Evolutionary conservation across 163 green algal species (phyloP), one percentile per base, ranked within the genome.

Genomic region (Picocystis sp.): DNA sequence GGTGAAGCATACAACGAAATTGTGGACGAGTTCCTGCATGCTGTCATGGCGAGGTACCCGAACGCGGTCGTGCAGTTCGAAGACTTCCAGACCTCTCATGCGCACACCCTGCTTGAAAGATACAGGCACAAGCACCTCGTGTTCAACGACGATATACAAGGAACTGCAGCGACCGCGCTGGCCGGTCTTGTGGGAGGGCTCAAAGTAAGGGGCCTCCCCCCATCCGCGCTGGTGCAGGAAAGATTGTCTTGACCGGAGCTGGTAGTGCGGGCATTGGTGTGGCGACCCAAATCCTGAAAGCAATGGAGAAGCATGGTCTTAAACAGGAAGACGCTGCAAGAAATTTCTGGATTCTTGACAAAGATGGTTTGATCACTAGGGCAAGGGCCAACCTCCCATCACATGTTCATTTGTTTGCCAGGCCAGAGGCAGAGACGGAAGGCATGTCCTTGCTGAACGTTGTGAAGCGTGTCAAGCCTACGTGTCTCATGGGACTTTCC

Each of bases 91-190:
- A 78, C 75, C 15, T 57, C 72, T 11, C 79, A 88, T 43, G 87
- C 87, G 2, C 77, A 62, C 34, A 60, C 64, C n/a, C 72, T 98
- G 57, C 77, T 98, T 22, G 66, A 91, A 6, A 57, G 65, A 5
- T 94, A 93, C 65, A 60, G 79, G 0, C 24, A 80, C 53, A 60
- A 71, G 21, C 72, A 87, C 52, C 73, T 79, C 63, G 75, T 79
- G 17, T 98, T 97, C 71, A 98, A 98, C 65, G 89, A 98, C 65
- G 89, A 96, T 57, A 93, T 96, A 47, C 82, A 78, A 64, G 77
- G 75, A 33, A 86, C 75, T 8, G 77, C 75, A 14, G 68, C 64
- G 10, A 67, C 60, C 11, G 85, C 82, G 1, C 52, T 92, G 25
- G 79, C 76, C 0, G 86, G 86, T 0, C 44, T 95, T 22, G 87